Conservation (phyloP, 305 asterid genomes). For the Caryopteris hybrid region DNA sequence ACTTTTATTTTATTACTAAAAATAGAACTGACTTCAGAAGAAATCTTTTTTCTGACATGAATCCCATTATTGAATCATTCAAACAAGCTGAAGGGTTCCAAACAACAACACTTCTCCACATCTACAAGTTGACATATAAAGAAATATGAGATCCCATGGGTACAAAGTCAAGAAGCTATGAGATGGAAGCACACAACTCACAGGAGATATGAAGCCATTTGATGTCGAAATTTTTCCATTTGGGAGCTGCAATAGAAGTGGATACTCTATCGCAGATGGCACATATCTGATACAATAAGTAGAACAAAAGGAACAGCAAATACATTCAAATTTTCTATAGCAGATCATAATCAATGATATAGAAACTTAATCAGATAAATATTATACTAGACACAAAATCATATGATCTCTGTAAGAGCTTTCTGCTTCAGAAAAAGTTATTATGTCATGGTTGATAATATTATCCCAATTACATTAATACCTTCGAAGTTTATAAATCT, state of each 20-base stretch:
- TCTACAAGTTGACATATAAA: conserved; percentile 43
- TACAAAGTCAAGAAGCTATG: conserved; percentile 20
- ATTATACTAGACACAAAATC: neutral
- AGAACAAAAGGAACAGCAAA: conserved; percentile 17
- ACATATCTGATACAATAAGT: conserved; percentile 50
- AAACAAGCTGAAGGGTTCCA: conserved; percentile 86
- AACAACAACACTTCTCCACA: conserved; percentile 95
- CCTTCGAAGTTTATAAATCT: too few species aligned
- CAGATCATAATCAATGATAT: conserved; percentile 1
- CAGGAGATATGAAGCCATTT: conserved; percentile 96
- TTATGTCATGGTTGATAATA: conserved; percentile 1
- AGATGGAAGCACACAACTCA: conserved; percentile 35
- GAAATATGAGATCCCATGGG: conserved; percentile 23
- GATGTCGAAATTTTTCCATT: conserved; percentile 64
- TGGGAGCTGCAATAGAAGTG: conserved; percentile 74
- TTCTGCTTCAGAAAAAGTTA: neutral
- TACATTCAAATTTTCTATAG: conserved; percentile 13
- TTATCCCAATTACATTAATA: neutral
- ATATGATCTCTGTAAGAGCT: conserved; percentile 1
- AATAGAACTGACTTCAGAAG: conserved; percentile 60
- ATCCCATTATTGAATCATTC: conserved; percentile 31
- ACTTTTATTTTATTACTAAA: neutral
- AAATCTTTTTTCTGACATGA: conserved; percentile 47
- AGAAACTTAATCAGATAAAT: conserved; percentile 4
- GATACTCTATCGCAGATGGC: conserved; percentile 88